These are phyloP conservation scores for Biscogniauxia marginata DNA, from an alignment of 2,329 filamentous ascomycete genomes.

Conservation along the genomic window DNA sequence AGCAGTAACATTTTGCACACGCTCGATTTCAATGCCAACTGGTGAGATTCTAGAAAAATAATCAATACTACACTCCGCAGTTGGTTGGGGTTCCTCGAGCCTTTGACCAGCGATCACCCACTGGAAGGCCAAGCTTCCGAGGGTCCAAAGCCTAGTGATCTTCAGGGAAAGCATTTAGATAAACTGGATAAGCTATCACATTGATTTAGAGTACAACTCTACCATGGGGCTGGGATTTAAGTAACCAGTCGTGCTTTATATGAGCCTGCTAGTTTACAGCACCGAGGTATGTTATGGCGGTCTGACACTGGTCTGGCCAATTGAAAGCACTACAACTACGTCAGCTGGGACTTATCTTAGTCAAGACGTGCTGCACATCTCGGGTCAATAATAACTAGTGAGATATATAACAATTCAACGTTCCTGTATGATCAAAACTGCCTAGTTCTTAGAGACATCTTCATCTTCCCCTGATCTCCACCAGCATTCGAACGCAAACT, in stretches of 20 bases:
- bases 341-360: not conserved
- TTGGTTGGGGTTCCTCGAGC: slow-evolving; percentile 10
- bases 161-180: slow-evolving; percentile 15
- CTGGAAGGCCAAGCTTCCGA: slow-evolving; percentile 11
- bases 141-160: slow-evolving; percentile 7
- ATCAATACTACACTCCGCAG: slow-evolving; percentile 15
- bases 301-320: not conserved
- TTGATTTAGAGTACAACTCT: not conserved
- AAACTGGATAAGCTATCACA: slow-evolving; percentile 9
- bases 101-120: slow-evolving; percentile 5
- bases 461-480: not conserved
- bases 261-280: not conserved
- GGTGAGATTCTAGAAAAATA: slow-evolving; percentile 24
- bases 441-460: not conserved
- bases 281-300: not conserved
- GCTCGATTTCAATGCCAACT: slow-evolving; percentile 16
- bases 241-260: not conserved
- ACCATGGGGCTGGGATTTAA: not conserved
- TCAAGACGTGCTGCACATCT: not conserved
- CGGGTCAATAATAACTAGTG: not conserved
- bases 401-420: not conserved
- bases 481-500: not conserved
- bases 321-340: not conserved
- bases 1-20: slow-evolving; percentile 22
- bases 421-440: not conserved